A percentile compares a stretch with the other conserved stretches of the same genome.
phyloP scores from a whole-genome alignment of 75 land plant genomes.

The Picea glauca region DNA sequence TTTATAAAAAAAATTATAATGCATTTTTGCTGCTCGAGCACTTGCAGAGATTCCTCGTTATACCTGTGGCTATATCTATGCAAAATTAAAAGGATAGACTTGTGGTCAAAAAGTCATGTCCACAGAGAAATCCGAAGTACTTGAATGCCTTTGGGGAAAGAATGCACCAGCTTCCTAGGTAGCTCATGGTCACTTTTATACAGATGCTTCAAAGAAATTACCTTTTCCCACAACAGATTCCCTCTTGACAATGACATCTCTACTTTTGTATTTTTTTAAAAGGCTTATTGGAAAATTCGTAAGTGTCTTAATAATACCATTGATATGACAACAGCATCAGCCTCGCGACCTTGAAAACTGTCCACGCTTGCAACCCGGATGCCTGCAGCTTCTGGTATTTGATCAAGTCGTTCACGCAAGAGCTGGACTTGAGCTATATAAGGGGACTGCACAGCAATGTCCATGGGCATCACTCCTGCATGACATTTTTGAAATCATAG shows the following conservation, averaged over 20 bases:
- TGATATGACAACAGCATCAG: constrained; percentile 90
- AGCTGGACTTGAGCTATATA: constrained; percentile 92
- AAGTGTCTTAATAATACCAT: constrained; percentile 52
- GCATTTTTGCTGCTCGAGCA: neutral
- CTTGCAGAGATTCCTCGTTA: neutral
- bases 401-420: constrained; percentile 66
- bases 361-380: constrained; percentile 83
- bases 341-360: constrained; percentile 95
- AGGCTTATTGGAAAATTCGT: neutral
- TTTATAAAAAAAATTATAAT: too few species aligned
- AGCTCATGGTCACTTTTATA: neutral
- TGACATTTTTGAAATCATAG: neutral
- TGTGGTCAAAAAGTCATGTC: neutral
- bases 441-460: constrained; percentile 91
- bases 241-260: neutral
- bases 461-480: constrained; percentile 68
- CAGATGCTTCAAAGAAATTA: neutral
- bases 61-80: neutral
- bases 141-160: neutral
- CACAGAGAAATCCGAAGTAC: neutral
- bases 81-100: neutral
- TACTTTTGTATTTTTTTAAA: neutral
- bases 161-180: neutral
- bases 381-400: constrained; percentile 54
- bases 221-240: neutral